A percentile compares a stretch with the other conserved stretches of the same genome.
Evolutionary conservation across 2,329 filamentous ascomycete genomes (phyloP).

Genomic region (Macroventuria anomochaeta): DNA sequence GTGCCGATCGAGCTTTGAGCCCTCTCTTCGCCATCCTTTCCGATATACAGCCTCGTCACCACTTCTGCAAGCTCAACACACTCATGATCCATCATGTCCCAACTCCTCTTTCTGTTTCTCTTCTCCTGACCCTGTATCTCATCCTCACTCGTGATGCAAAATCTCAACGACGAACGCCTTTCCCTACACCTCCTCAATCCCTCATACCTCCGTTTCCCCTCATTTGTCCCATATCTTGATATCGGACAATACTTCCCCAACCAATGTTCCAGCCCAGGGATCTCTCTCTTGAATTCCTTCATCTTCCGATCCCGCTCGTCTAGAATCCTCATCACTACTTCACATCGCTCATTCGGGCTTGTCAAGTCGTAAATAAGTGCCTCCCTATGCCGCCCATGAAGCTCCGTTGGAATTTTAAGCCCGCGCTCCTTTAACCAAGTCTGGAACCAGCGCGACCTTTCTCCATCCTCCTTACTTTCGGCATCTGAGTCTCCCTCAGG

Average conservation of each 20-base stretch:
- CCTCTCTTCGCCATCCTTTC: too few species aligned
- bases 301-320: not conserved
- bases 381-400: not conserved
- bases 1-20: too few species aligned
- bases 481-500: not conserved
- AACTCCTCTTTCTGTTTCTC: too few species aligned
- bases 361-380: not conserved
- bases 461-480: not conserved
- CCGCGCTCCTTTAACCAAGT: not conserved
- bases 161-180: not conserved
- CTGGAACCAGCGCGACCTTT: not conserved
- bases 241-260: not conserved
- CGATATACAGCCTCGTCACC: not conserved
- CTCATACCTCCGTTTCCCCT: not conserved
- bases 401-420: not conserved
- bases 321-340: not conserved
- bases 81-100: not conserved
- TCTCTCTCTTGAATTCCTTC: not conserved
- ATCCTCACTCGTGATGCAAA: not conserved
- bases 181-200: not conserved
- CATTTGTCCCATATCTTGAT: not conserved
- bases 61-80: not conserved
- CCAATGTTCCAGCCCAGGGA: not conserved
- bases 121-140: not conserved
- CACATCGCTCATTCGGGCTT: not conserved